Evolutionary conservation across 345 rosid genomes (phyloP).

Genomic region (Boechera stricta): DNA sequence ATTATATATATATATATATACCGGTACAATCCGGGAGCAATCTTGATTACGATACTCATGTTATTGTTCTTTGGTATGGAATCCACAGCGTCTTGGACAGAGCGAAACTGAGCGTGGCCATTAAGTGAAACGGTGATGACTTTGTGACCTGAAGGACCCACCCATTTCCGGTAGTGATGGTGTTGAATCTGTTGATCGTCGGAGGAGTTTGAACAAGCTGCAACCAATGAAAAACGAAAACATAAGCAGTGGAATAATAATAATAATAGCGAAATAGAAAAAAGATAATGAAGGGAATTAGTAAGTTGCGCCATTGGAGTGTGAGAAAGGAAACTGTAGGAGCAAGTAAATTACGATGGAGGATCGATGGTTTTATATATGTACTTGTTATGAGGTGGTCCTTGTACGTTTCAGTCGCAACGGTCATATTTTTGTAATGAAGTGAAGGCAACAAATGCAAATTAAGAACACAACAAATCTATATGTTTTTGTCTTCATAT

Average conservation of each 20-base stretch:
- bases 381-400: conserved; percentile 29
- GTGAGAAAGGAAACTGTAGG: conserved; percentile 8
- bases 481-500: conserved; percentile 34
- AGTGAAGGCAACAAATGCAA: conserved; percentile 32
- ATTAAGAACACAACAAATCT: neutral
- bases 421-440: conserved; percentile 42
- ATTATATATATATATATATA: conserved; percentile 33
- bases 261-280: conserved; percentile 5
- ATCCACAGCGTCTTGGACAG: conserved; percentile 88
- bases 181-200: conserved; percentile 29
- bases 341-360: conserved; percentile 11
- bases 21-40: conserved; percentile 79
- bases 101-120: conserved; percentile 67
- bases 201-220: conserved; percentile 42
- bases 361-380: conserved; percentile 16
- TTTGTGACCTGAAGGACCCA: conserved; percentile 78
- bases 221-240: conserved; percentile 41
- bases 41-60: conserved; percentile 63
- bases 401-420: conserved; percentile 27
- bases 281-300: neutral
- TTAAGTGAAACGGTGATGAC: conserved; percentile 65
- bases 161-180: conserved; percentile 63
- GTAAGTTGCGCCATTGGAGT: conserved; percentile 35
- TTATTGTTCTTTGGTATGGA: conserved; percentile 69
- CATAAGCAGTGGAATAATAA: conserved; percentile 27